Evolutionary conservation across 2,329 filamentous ascomycete species (phyloP).

Genomic region (Fusarium sp.): DNA sequence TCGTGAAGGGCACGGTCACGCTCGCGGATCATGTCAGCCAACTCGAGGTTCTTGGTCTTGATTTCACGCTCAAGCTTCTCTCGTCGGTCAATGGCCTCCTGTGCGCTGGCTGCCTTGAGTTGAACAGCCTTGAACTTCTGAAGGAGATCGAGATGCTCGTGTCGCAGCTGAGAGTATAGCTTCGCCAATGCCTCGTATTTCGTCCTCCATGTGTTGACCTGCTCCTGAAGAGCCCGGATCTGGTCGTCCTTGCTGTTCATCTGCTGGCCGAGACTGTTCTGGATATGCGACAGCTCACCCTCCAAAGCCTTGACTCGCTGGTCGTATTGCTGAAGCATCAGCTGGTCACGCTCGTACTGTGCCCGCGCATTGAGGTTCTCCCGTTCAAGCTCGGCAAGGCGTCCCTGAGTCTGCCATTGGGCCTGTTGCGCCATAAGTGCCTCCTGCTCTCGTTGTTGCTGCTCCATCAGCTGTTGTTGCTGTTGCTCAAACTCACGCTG

Average conservation of each 20-base stretch:
- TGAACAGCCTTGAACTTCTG: conserved; percentile 98
- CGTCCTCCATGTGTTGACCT: conserved; percentile 96
- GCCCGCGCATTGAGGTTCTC: conserved; percentile 95
- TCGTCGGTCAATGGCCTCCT: conserved; percentile 93
- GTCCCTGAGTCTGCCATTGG: conserved; percentile 93
- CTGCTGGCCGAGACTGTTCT: conserved; percentile 87
- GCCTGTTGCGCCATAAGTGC: conserved; percentile 89
- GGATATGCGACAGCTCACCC: conserved; percentile 84
- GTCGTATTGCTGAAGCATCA: conserved; percentile 97
- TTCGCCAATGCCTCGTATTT: conserved; percentile 98
- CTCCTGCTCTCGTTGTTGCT: conserved; percentile 91
- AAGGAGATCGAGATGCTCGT: conserved; percentile 93
- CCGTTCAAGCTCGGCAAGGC: conserved; percentile 93
- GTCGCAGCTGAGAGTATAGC: conserved; percentile 93
- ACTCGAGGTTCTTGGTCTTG: conserved; percentile 99
- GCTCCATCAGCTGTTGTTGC: conserved; percentile 86
- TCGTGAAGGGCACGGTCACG: conserved; percentile 94
- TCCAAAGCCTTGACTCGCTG: conserved; percentile 93
- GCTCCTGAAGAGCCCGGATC: conserved; percentile 91
- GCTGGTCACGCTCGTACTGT: conserved; percentile 96
- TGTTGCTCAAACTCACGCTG: conserved; percentile 98
- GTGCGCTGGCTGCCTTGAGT: conserved; percentile 94
- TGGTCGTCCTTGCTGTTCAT: conserved; percentile 93
- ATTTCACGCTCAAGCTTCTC: conserved; percentile 97
- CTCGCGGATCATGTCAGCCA: conserved; percentile 98